These are phyloP conservation scores for Fusarium equiseti DNA, from an alignment of 2,329 filamentous ascomycete species.

Conservation along the genomic window DNA sequence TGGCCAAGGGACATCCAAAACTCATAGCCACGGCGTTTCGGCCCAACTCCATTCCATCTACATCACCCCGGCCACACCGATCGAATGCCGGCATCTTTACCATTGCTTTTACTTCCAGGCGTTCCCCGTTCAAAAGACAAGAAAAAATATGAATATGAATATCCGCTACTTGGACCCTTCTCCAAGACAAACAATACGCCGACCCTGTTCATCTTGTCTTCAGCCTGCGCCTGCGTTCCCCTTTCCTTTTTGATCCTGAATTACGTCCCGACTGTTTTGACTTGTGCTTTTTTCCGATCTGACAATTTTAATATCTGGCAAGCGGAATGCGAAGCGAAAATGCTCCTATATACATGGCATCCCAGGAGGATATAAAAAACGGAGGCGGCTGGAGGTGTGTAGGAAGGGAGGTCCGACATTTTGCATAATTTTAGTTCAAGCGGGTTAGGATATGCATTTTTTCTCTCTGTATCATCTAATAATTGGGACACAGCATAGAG, in stretches of 20 bases:
- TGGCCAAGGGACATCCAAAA: conserved; percentile 1
- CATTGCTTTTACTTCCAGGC: conserved; percentile 22
- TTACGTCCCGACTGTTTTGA: conserved; percentile 1
- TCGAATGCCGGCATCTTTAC: conserved; percentile 8
- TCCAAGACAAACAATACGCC: conserved; percentile 3
- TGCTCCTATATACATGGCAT: conserved; percentile 20
- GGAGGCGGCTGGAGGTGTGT: background rate
- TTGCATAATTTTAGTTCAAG: conserved; percentile 29
- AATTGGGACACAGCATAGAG: conserved; percentile 35
- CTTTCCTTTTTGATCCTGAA: conserved; percentile 10
- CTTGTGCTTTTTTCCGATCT: background rate
- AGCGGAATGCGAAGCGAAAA: conserved; percentile 11
- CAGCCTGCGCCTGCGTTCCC: background rate
- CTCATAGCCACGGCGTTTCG: conserved; percentile 12
- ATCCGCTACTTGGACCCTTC: conserved; percentile 12
- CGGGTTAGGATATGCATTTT: conserved; percentile 25
- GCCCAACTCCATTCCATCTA: conserved; percentile 20
- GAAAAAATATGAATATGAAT: conserved; percentile 17
- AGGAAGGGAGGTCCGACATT: background rate
- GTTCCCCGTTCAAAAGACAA: conserved; percentile 13
- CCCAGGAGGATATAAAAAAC: conserved; percentile 15
- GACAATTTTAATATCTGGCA: conserved; percentile 20
- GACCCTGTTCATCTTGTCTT: conserved; percentile 2
- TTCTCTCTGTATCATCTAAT: conserved; percentile 32
- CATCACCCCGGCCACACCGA: conserved; percentile 2